Percentiles rank a stretch among this genome's conserved stretches.
Conservation (phyloP, 768 basidiomycete species). For the Phylloporus arenicola region DNA sequence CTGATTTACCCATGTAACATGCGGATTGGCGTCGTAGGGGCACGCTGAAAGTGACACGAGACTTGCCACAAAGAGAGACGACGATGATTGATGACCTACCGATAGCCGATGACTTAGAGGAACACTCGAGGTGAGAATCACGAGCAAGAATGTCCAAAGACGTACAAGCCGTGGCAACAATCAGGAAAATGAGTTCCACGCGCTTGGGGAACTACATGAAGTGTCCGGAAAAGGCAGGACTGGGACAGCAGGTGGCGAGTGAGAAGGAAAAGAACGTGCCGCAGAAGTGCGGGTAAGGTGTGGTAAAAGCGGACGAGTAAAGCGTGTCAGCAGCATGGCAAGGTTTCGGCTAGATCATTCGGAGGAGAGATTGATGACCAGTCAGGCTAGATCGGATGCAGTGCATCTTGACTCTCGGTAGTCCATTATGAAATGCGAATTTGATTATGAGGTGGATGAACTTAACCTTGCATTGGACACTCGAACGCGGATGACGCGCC, state of each 20-base stretch:
- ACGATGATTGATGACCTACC: slow-evolving; percentile 11
- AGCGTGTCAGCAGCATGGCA: slow-evolving; percentile 65
- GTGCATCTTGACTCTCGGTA: slow-evolving; percentile 24
- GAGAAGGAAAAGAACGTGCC: slow-evolving; percentile 54
- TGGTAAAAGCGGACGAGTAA: slow-evolving; percentile 30
- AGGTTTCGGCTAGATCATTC: slow-evolving; percentile 39
- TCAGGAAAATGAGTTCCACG: slow-evolving; percentile 26
- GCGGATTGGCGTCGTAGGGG: slow-evolving; percentile 29
- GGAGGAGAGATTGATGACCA: slow-evolving; percentile 40
- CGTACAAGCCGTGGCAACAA: slow-evolving; percentile 28
- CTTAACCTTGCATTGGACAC: slow-evolving; percentile 32
- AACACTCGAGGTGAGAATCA: slow-evolving; percentile 24
- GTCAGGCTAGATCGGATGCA: slow-evolving; percentile 23
- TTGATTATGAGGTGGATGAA: slow-evolving; percentile 39
- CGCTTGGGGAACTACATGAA: slow-evolving; percentile 31
- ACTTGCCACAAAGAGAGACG: slow-evolving; percentile 20
- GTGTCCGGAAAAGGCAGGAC: slow-evolving; percentile 52
- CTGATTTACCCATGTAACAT: slow-evolving; percentile 38
- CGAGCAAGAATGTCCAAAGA: slow-evolving; percentile 24
- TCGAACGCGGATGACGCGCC: slow-evolving; percentile 29
- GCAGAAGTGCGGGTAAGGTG: slow-evolving; percentile 61
- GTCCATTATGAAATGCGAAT: slow-evolving; percentile 37
- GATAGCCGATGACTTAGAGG: slow-evolving; percentile 25
- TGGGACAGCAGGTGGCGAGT: slow-evolving; percentile 47
- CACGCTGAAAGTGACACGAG: slow-evolving; percentile 28